phyloP scores from a whole-genome alignment of 352 stramenopile genomes.

The Halophytophthora batemanensis region DNA sequence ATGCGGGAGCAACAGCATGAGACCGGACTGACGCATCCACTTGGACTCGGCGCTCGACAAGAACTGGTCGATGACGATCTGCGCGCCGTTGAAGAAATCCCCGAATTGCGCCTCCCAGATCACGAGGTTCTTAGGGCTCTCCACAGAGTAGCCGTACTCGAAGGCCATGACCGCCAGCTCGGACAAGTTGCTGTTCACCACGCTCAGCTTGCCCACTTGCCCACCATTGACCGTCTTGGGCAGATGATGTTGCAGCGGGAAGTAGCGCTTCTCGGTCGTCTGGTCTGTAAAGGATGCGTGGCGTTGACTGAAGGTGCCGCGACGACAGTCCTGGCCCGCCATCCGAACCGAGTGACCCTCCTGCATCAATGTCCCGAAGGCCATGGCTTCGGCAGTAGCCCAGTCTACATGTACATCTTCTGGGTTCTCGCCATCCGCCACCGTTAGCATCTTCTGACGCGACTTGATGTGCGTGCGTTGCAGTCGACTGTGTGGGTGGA shows the following conservation, averaged over 20 bases:
- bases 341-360: conserved; percentile 83
- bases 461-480: conserved; percentile 75
- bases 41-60: conserved; percentile 84
- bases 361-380: conserved; percentile 81
- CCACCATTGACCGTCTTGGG: conserved; percentile 21
- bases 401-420: conserved; percentile 74
- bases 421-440: conserved; percentile 21
- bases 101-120: conserved; percentile 92
- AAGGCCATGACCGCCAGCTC: conserved; percentile 88
- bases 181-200: conserved; percentile 83
- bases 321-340: conserved; percentile 84
- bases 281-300: conserved; percentile 88
- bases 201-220: conserved; percentile 39
- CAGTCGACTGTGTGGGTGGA: conserved; percentile 70
- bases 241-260: conserved; percentile 67
- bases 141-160: conserved; percentile 89
- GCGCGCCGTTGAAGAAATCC: conserved; percentile 88
- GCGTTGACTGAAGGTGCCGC: conserved; percentile 87
- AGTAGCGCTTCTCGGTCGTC: conserved; percentile 67
- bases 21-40: conserved; percentile 86
- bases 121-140: conserved; percentile 73
- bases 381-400: conserved; percentile 86
- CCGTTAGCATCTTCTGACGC: conserved; percentile 66
- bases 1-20: conserved; percentile 84
- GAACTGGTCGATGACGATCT: conserved; percentile 90